Conservation (phyloP, 2,329 filamentous ascomycete genomes). For the Stemphylium vesicarium region DNA sequence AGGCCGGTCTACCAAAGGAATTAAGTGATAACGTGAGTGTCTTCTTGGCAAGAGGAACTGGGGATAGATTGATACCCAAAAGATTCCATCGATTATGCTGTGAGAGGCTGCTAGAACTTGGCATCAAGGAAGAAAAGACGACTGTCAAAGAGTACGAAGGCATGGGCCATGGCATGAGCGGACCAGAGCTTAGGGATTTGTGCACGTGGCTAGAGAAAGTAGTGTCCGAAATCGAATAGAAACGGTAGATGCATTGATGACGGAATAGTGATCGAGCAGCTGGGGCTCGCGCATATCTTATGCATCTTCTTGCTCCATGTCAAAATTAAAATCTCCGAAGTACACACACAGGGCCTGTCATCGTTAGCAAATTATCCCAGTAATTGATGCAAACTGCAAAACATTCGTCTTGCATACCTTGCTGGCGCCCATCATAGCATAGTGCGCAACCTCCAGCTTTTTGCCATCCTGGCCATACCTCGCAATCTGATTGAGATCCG, state of each 20-base stretch:
- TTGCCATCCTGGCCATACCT: constrained; percentile 40
- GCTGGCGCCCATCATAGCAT: constrained; percentile 88
- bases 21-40: constrained; percentile 48
- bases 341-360: constrained; percentile 64
- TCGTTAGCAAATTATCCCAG: background rate
- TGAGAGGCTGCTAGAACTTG: constrained; percentile 50
- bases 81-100: constrained; percentile 52
- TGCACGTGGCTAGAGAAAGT: constrained; percentile 52
- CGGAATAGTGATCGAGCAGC: background rate
- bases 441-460: constrained; percentile 65
- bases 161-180: constrained; percentile 54
- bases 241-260: background rate
- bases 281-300: background rate
- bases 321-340: constrained; percentile 60
- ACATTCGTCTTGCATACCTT: constrained; percentile 63
- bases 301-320: constrained; percentile 22
- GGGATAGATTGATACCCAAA: constrained; percentile 57
- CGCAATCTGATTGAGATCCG: constrained; percentile 49
- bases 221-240: constrained; percentile 36
- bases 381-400: background rate
- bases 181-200: constrained; percentile 55
- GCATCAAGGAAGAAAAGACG: constrained; percentile 48
- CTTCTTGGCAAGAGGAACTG: constrained; percentile 56
- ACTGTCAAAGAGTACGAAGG: constrained; percentile 57
- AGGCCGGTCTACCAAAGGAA: constrained; percentile 43